phyloP scores from a whole-genome alignment of 805 yeast genomes.

The Metschnikowia picachoensis region DNA sequence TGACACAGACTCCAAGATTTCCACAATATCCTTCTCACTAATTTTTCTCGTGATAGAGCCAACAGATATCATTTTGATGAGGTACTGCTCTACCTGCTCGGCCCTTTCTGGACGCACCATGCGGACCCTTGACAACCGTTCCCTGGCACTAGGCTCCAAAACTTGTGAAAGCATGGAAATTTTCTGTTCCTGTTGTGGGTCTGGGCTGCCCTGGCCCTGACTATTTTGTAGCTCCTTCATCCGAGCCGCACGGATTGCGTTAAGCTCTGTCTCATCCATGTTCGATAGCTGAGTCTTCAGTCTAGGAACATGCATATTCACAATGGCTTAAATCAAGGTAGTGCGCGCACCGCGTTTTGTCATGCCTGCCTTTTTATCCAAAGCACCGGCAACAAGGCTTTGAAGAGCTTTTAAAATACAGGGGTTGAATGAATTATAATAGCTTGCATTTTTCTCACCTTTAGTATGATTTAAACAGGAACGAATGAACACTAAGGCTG shows the following conservation, averaged over 20 bases:
- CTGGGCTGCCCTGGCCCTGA: conserved; percentile 28
- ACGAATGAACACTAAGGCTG: too few species aligned
- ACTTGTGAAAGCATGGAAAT: conserved; percentile 56
- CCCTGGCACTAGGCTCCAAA: conserved; percentile 79
- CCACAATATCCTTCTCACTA: conserved; percentile 78
- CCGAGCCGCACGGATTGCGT: conserved; percentile 92
- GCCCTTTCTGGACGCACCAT: conserved; percentile 93
- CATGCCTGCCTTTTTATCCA: too few species aligned
- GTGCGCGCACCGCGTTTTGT: too few species aligned
- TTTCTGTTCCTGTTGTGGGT: conserved; percentile 34
- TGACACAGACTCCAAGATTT: conserved; percentile 77
- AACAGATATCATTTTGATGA: conserved; percentile 64
- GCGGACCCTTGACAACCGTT: conserved; percentile 78
- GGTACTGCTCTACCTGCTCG: conserved; percentile 76
- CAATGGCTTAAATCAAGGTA: too few species aligned
- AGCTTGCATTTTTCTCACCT: too few species aligned
- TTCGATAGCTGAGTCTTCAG: not conserved
- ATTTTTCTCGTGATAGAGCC: conserved; percentile 76
- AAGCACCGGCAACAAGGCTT: too few species aligned
- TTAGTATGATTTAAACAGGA: too few species aligned
- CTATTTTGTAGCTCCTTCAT: conserved; percentile 73
- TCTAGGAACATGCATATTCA: too few species aligned
- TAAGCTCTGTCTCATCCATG: conserved; percentile 85
- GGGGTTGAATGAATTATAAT: too few species aligned
- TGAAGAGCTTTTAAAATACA: too few species aligned